Base-by-base conservation (phyloP, 495 filamentous ascomycete genomes). In the Aspergillus bridgeri region DNA sequence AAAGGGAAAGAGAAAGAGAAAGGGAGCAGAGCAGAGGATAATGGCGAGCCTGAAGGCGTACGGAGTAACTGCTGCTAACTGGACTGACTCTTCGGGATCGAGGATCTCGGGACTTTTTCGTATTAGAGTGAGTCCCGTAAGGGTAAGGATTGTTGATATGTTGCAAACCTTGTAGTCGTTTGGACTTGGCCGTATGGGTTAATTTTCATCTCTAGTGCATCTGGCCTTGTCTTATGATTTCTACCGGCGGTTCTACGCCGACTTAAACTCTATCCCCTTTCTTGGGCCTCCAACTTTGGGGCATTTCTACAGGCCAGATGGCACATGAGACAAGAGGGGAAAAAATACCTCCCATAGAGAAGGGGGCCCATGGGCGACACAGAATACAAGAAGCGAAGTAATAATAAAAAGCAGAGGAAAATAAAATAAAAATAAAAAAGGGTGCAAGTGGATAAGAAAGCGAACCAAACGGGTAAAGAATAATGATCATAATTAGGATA, bases 31-130 rank as follows among this genome's bases (percentile, higher is more conserved):
- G 29, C 6, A 9, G 11, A 29, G 27, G 11, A 29, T 29, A 29
- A 38, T 38, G 33, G 33, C 8, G 33, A 38, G 33, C 13, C 33
- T 38, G 33, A 38, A 38, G 33, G 33, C 9, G 33, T 38, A 38
- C 33, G 33, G 33, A 38, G 33, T 15, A 8, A 47, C 6, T 20
- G 18, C 18, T 47, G 21, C 18, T 47, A 54, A 54, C 13, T 46
- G 9, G 11, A 43, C 18, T 23, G 18, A 18, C 21, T 44, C n/a
- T 44, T 54, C 49, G 48, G 58, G 53, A 51, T 56, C 58, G 42
- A 48, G 49, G 58, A 57, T 60, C 58, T 60, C 47, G 52, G 52
- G 47, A 60, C 42, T 61, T 71, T 62, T 46, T 59, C 33, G 33
- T 38, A 9, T 38, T 38, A 38, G 33, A 38, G 33, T 3, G 3